phyloP scores from a whole-genome alignment of 2,329 filamentous ascomycete species.

The Ceratocystis colombiana region DNA sequence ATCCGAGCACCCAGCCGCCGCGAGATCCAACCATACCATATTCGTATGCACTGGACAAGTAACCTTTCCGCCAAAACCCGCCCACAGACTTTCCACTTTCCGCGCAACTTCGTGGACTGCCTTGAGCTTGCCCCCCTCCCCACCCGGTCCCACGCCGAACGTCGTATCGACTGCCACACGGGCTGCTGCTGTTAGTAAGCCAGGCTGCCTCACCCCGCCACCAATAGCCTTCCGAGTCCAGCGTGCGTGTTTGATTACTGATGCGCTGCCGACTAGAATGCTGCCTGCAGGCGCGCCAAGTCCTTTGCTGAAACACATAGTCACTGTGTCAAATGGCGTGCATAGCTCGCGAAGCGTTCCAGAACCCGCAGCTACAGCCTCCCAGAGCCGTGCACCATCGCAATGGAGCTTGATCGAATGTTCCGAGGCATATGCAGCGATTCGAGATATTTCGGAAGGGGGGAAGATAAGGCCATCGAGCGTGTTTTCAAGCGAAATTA shows the following conservation, averaged over 20 bases:
- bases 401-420: conserved; percentile 60
- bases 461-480: conserved; percentile 71
- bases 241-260: conserved; percentile 35
- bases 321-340: conserved; percentile 61
- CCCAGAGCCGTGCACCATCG: conserved; percentile 74
- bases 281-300: conserved; percentile 72
- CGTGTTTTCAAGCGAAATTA: conserved; percentile 81
- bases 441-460: conserved; percentile 56
- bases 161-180: conserved; percentile 52
- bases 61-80: conserved; percentile 55
- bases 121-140: conserved; percentile 47
- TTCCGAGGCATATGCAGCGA: conserved; percentile 57
- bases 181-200: conserved; percentile 61
- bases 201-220: conserved; percentile 63
- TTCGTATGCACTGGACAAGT: conserved; percentile 71
- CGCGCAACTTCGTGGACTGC: conserved; percentile 54
- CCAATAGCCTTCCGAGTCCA: conserved; percentile 58
- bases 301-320: conserved; percentile 72
- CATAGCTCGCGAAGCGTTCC: conserved; percentile 58
- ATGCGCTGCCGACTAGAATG: conserved; percentile 50
- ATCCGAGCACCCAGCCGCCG: conserved; percentile 42
- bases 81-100: conserved; percentile 60
- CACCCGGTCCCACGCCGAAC: conserved; percentile 34
- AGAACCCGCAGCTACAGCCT: conserved; percentile 62
- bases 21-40: conserved; percentile 77